Conservation (phyloP, 2,329 filamentous ascomycete genomes). For the Cladobotryum protrusum region DNA sequence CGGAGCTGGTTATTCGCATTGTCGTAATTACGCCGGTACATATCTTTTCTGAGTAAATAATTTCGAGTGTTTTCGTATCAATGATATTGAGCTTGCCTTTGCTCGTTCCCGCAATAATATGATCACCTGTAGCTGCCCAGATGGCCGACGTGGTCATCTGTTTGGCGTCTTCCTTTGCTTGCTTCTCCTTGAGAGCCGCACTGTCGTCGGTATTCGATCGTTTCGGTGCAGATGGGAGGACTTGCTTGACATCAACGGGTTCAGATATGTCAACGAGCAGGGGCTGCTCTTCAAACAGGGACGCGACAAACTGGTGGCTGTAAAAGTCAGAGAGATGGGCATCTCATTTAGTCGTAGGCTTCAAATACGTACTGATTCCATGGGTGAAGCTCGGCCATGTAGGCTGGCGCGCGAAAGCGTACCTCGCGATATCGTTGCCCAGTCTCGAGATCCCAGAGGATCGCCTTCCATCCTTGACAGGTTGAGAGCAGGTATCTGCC, state of each 20-base stretch:
- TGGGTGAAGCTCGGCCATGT: slow-evolving; percentile 92
- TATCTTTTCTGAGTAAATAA: slow-evolving; percentile 84
- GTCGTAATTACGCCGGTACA: slow-evolving; percentile 85
- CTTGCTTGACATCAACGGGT: slow-evolving; percentile 64
- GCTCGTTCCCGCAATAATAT: slow-evolving; percentile 87
- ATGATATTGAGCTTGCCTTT: slow-evolving; percentile 97
- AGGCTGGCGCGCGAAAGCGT: slow-evolving; percentile 86
- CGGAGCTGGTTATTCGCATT: slow-evolving; percentile 73
- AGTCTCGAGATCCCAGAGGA: slow-evolving; percentile 82
- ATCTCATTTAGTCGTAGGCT: not conserved
- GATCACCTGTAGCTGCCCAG: slow-evolving; percentile 77
- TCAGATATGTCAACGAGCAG: slow-evolving; percentile 76
- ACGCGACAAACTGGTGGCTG: slow-evolving; percentile 80
- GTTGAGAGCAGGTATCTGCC: slow-evolving; percentile 87
- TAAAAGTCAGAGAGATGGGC: slow-evolving; percentile 16
- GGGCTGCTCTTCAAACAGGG: slow-evolving; percentile 89
- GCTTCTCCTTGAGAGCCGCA: slow-evolving; percentile 68
- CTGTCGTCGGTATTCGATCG: slow-evolving; percentile 65
- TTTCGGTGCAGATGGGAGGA: slow-evolving; percentile 75
- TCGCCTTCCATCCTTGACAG: slow-evolving; percentile 93
- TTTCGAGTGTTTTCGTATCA: slow-evolving; percentile 69
- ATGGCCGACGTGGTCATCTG: slow-evolving; percentile 91
- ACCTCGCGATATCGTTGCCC: slow-evolving; percentile 71
- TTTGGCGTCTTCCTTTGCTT: slow-evolving; percentile 85
- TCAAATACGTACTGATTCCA: slow-evolving; percentile 62